Base-by-base conservation (phyloP, 495 filamentous ascomycete species). In the Aspergillus avenaceus region DNA sequence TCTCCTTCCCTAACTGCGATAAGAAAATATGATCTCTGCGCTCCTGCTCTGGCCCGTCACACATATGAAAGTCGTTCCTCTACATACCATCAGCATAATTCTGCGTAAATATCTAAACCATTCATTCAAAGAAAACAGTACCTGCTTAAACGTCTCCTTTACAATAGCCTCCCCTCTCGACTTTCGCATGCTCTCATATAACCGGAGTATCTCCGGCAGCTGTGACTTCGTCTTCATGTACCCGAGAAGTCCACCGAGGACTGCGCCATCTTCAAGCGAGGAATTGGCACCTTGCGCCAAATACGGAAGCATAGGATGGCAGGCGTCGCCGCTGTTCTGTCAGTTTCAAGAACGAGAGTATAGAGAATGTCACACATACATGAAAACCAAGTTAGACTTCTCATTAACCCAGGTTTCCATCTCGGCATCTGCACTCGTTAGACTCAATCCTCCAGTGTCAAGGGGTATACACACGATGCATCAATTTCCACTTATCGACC, bases 221-320 rank as follows among this genome's bases (percentile, higher is more conserved):
- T 82, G 74, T 4, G 57, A 56, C 34, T 64, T 66, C 27, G 56
- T 41, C 26, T 54, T 62, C 53, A 73, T 63, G 19, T 66, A 52
- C 31, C 62, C 77, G 2, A 78, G 56, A 0, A 78, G 55, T 6
- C 67, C 52, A 16, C 77, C 77, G 0, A 79, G 67, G 6, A 76
- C 72, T 16, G 76, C 77, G 5, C 74, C 76, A 49, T 79, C 76
- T 53, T 80, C 77, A 9, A 78, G 55, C n/a, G 74, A 70, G 18
- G 65, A 71, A 32, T 73, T 74, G 24, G 77, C 77, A 22, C 71
- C 69, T 59, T 87, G 84, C 1, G 83, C 83, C 8, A 85, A 69
- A 49, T 87, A 86, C 13, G 84, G 84, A 14, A 87, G 71, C 71
- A 85, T 86, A 8, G 83, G 82, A 50, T 87, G 83, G 47, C 83